Conservation (phyloP, 2,329 filamentous ascomycete species). For the Magnaporthiopsis incrustans region DNA sequence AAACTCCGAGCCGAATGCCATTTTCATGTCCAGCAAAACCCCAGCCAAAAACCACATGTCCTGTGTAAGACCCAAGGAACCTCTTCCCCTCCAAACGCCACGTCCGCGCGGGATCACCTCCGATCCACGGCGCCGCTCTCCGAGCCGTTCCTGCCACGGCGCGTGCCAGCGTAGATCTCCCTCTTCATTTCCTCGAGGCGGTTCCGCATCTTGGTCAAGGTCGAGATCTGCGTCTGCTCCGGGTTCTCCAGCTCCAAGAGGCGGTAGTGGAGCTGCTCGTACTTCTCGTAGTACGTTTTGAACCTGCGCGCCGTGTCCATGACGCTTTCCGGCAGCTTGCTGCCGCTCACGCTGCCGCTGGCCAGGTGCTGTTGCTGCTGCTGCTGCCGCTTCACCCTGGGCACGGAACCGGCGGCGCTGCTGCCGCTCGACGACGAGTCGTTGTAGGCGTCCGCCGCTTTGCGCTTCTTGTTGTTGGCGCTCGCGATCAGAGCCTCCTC, state of each 20-base stretch:
- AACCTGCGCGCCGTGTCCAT: constrained; percentile 47
- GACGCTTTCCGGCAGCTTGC: constrained; percentile 36
- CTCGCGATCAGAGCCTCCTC: constrained; percentile 14
- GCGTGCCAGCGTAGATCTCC: constrained; percentile 42
- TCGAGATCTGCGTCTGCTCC: constrained; percentile 39
- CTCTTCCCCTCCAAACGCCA: neutral
- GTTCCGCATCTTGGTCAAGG: constrained; percentile 46
- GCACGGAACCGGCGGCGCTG: neutral
- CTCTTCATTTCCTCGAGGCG: constrained; percentile 49
- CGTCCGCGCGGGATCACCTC: neutral
- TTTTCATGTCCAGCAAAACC: constrained; percentile 1
- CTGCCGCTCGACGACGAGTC: constrained; percentile 6
- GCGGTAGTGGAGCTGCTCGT: constrained; percentile 48
- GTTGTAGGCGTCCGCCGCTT: constrained; percentile 11
- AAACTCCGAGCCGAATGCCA: constrained; percentile 2
- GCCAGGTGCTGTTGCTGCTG: constrained; percentile 22
- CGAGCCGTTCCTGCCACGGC: constrained; percentile 6
- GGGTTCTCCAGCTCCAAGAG: constrained; percentile 43
- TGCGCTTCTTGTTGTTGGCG: constrained; percentile 14
- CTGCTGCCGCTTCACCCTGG: constrained; percentile 21
- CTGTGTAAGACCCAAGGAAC: too few species aligned
- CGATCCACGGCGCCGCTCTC: constrained; percentile 1
- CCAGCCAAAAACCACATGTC: constrained; percentile 2
- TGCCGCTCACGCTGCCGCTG: constrained; percentile 15
- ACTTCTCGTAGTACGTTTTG: constrained; percentile 47